Conservation (phyloP, 1,284 basidiomycete genomes). For the Cutaneotrichosporon sp. region DNA sequence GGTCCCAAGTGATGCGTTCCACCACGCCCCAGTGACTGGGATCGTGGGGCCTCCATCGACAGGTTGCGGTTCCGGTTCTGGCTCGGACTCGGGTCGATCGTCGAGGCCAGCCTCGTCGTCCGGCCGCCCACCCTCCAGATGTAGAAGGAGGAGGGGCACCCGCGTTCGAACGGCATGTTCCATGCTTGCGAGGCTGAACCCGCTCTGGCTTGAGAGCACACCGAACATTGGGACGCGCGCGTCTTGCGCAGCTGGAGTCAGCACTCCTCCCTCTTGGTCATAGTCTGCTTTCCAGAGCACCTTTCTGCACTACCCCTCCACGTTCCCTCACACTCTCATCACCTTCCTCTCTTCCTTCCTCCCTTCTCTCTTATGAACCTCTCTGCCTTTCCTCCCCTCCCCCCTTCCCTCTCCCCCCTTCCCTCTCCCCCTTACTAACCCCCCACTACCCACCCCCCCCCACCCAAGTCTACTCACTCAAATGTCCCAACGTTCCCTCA, state of each 20-base stretch:
- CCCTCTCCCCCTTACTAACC: slow-evolving; percentile 21
- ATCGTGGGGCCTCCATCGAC: neutral
- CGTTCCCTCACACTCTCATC: neutral
- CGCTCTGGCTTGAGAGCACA: slow-evolving; percentile 70
- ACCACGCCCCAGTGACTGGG: slow-evolving; percentile 18
- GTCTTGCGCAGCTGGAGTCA: neutral
- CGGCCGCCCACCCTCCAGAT: slow-evolving; percentile 55
- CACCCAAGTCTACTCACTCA: slow-evolving; percentile 18
- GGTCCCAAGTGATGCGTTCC: slow-evolving; percentile 16
- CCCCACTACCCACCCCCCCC: neutral
- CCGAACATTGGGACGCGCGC: slow-evolving; percentile 56
- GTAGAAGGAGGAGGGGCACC: slow-evolving; percentile 71
- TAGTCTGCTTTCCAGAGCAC: neutral
- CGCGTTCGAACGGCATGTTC: slow-evolving; percentile 67
- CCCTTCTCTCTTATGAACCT: too few relatives aligned
- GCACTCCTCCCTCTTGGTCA: neutral
- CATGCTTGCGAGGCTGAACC: slow-evolving; percentile 68
- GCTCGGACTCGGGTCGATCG: too few relatives aligned
- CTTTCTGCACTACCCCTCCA: too few relatives aligned
- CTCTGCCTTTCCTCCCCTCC: too few relatives aligned
- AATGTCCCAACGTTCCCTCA: slow-evolving; percentile 68
- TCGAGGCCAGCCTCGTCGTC: neutral
- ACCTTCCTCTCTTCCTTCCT: neutral
- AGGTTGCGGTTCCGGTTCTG: too few relatives aligned
- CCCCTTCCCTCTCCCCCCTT: too few relatives aligned